phyloP scores from a whole-genome alignment of 306 rosid genomes.

The Quercus alba region DNA sequence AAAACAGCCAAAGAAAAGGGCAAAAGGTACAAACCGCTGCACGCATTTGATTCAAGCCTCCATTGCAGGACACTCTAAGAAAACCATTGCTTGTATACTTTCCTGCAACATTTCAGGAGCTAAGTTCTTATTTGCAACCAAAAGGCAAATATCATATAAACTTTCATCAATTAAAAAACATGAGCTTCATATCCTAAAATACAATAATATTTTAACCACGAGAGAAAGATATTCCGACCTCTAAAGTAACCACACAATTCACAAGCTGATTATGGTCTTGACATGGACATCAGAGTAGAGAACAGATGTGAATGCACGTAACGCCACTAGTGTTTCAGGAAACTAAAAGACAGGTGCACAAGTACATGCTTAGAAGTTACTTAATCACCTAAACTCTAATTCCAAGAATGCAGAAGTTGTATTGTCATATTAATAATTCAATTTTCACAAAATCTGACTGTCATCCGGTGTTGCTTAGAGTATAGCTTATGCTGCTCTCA shows the following conservation, averaged over 20 bases:
- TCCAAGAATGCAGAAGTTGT: background rate
- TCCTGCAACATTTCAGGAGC: conserved; percentile 58
- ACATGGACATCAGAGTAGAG: background rate
- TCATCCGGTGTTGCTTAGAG: no score
- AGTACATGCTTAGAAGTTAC: background rate
- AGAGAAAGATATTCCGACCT: background rate
- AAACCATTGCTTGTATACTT: conserved; percentile 95
- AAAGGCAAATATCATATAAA: background rate
- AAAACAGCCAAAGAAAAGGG: conserved; percentile 9
- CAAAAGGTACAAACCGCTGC: conserved; percentile 76
- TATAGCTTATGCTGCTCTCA: background rate
- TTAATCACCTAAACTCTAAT: background rate
- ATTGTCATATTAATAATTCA: no score
- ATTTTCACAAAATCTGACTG: no score
- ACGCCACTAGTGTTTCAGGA: background rate
- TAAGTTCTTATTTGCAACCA: background rate
- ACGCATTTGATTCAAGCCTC: conserved; percentile 99
- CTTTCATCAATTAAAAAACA: background rate
- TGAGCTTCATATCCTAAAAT: background rate
- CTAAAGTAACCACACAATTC: background rate
- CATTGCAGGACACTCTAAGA: conserved; percentile 96
- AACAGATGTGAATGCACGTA: background rate
- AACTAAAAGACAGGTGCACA: background rate
- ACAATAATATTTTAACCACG: background rate
- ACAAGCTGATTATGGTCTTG: background rate